Evolutionary conservation across 2,329 filamentous ascomycete genomes (phyloP).

Genomic region (Aspergillus pseudoviridinutans): DNA sequence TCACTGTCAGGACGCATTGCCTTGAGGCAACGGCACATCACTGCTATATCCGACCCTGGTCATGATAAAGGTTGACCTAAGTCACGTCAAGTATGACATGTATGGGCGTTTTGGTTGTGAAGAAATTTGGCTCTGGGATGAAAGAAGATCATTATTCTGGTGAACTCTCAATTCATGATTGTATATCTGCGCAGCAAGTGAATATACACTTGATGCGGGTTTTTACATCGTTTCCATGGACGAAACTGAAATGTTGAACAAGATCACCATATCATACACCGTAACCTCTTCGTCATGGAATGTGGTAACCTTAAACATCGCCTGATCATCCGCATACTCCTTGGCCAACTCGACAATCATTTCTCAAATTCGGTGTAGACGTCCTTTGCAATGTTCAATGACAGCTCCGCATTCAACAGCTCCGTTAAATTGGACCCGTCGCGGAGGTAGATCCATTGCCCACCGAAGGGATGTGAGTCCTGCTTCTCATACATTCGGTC

Average conservation of each 20-base stretch:
- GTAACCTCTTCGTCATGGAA: not conserved
- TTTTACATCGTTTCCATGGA: not conserved
- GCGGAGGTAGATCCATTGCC: slow-evolving; percentile 83
- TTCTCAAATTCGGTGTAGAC: slow-evolving; percentile 29
- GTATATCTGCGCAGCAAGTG: not conserved
- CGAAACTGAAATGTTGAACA: not conserved
- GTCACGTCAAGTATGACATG: not conserved
- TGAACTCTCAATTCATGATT: not conserved
- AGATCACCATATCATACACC: slow-evolving; percentile 3
- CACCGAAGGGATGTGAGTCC: slow-evolving; percentile 54
- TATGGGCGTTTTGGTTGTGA: not conserved
- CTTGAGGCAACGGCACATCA: not conserved
- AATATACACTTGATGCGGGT: not conserved
- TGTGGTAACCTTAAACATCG: not conserved
- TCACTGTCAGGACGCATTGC: not conserved
- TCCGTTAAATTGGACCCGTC: slow-evolving; percentile 74
- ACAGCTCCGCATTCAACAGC: slow-evolving; percentile 72
- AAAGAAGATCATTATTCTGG: not conserved
- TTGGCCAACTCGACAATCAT: slow-evolving; percentile 5
- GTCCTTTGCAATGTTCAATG: slow-evolving; percentile 54
- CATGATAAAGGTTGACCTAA: not conserved
- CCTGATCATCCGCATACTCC: not conserved
- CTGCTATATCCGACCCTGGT: not conserved
- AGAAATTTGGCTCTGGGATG: not conserved
- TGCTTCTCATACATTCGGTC: slow-evolving; percentile 77